Conservation (phyloP, 192 early-diverging fungal species). For the Backusella macrospora region DNA sequence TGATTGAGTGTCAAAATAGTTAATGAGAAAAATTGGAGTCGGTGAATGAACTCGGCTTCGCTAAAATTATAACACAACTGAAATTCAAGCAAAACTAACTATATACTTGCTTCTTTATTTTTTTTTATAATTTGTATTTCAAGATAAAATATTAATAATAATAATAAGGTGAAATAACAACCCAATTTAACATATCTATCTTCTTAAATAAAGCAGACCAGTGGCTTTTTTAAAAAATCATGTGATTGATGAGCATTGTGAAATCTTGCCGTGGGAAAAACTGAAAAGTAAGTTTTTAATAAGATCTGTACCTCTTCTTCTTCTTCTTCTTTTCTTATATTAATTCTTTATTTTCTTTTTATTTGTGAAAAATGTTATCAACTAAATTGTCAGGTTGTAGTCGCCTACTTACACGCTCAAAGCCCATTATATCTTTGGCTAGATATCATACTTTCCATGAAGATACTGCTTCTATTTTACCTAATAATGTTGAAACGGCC, state of each 20-base stretch:
- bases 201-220: background rate
- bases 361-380: constrained; percentile 10
- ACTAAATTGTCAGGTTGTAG: background rate
- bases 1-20: too few relatives aligned
- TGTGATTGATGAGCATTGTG: constrained; percentile 5
- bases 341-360: constrained; percentile 11
- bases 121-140: too few relatives aligned
- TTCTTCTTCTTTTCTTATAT: constrained; percentile 12
- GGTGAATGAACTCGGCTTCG: too few relatives aligned
- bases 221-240: background rate
- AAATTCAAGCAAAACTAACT: too few relatives aligned
- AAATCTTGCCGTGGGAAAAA: constrained; percentile 27
- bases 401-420: background rate
- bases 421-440: background rate
- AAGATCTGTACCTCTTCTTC: constrained; percentile 1
- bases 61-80: too few relatives aligned
- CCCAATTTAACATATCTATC: too few relatives aligned
- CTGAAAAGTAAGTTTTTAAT: background rate
- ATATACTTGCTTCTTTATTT: too few relatives aligned
- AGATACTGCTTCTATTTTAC: constrained; percentile 60
- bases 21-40: too few relatives aligned
- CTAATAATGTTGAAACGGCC: constrained; percentile 69
- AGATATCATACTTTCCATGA: constrained; percentile 49
- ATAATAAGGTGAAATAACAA: too few relatives aligned
- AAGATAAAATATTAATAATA: too few relatives aligned